Evolutionary conservation across 1,284 basidiomycete genomes (phyloP), one percentile per base, ranked within the genome.

Genomic region (Cystobasidiaceae sp.): DNA sequence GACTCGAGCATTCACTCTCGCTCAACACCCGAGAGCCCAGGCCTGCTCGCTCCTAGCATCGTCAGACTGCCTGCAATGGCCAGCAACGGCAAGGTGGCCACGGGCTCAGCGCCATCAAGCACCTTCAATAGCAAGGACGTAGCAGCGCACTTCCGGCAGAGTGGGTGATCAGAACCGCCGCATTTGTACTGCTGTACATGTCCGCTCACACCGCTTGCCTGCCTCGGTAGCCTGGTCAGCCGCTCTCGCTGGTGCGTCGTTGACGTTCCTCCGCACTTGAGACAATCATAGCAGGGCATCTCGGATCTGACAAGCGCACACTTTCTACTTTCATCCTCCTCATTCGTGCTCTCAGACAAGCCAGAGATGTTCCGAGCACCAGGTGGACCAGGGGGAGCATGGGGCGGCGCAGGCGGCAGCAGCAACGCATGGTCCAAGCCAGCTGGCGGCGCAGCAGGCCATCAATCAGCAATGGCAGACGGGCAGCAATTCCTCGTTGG

Each of bases 291-390:
- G n/a, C n/a, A n/a, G n/a, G n/a, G n/a, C n/a, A n/a, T n/a, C n/a
- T n/a, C n/a, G n/a, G n/a, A n/a, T n/a, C n/a, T n/a, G n/a, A n/a
- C n/a, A n/a, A n/a, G n/a, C n/a, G n/a, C n/a, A n/a, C n/a, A n/a
- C n/a, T n/a, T 39, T 11, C 11, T 39, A 39, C 37, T 11, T 39
- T n/a, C n/a, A 11, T 39, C 11, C 37, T 39, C n/a, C 11, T n/a
- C 37, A 39, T n/a, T 39, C n/a, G n/a, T n/a, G n/a, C 3, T 17
- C 4, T 2, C 21, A 56, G 54, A 56, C 23, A 43, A 56, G 27
- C 54, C 54, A 30, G 54, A 56, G 28, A 56, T 56, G n/a, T 56
- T 56, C 54, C 41, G 45, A 56, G 54, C 41, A 17, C 54, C 54
- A 43, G 54, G 37, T 15, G 41, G 21, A 32, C 39, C 54, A n/a